phyloP scores from a whole-genome alignment of 208 protist genomes.

The Wallacemonas sp. region DNA sequence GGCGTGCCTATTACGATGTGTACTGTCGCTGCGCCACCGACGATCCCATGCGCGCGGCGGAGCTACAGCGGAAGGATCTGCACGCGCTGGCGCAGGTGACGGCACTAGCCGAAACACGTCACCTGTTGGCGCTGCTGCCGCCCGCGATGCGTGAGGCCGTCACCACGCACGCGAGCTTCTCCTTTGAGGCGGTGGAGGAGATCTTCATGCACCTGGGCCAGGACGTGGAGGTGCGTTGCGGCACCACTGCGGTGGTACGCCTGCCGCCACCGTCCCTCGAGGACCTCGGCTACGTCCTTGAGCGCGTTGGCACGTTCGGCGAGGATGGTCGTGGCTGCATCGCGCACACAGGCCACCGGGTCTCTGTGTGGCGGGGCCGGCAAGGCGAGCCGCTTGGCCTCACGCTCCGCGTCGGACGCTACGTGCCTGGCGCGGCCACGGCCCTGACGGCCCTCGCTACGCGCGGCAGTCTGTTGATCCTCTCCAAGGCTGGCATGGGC shows the following conservation, averaged over 20 bases:
- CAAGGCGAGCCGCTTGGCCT: conserved; percentile 78
- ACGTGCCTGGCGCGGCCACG: conserved; percentile 62
- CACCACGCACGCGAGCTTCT: conserved; percentile 43
- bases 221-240: conserved; percentile 73
- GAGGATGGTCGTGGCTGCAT: conserved; percentile 80
- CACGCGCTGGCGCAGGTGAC: conserved; percentile 58
- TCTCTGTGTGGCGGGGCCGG: conserved; percentile 75
- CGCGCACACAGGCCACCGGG: conserved; percentile 68
- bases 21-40: background rate
- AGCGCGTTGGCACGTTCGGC: conserved; percentile 63
- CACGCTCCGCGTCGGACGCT: conserved; percentile 86
- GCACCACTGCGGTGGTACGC: conserved; percentile 46
- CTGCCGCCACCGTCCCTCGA: conserved; percentile 50
- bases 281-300: conserved; percentile 58
- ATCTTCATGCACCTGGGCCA: conserved; percentile 80
- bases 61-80: conserved; percentile 59
- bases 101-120: conserved; percentile 62
- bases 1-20: conserved; percentile 19
- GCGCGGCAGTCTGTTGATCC: conserved; percentile 80
- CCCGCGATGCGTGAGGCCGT: conserved; percentile 49
- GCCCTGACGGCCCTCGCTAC: conserved; percentile 58
- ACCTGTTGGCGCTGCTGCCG: conserved; percentile 65
- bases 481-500: conserved; percentile 91
- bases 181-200: conserved; percentile 61
- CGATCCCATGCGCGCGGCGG: conserved; percentile 32